A percentile compares a stretch with the other conserved stretches of the same genome.
Conservation (phyloP, 805 yeast species). For the Cyberlindnera xylosilytica region DNA sequence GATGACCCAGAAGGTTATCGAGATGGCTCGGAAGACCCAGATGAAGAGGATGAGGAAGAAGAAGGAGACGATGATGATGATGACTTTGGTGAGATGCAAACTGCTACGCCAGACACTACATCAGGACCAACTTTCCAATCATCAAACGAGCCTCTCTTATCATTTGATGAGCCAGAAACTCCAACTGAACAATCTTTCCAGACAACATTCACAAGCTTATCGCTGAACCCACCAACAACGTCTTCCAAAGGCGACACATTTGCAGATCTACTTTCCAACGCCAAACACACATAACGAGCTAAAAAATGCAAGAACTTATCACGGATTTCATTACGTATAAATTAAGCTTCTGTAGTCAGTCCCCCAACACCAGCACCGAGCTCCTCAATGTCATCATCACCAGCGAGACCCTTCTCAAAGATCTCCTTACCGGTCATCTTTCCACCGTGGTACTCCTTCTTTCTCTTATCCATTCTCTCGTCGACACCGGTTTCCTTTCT, state of each 20-base stretch:
- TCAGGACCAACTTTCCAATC: neutral
- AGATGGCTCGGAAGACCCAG: conserved; percentile 16
- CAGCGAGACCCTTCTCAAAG: conserved; percentile 85
- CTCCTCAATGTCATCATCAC: conserved; percentile 54
- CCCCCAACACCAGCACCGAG: conserved; percentile 26
- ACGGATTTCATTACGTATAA: too few relatives aligned
- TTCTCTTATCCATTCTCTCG: conserved; percentile 49
- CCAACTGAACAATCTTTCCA: neutral
- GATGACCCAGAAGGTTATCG: too few relatives aligned
- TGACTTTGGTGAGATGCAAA: conserved; percentile 36
- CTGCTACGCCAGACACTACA: neutral
- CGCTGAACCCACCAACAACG: neutral
- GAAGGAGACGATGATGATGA: conserved; percentile 30
- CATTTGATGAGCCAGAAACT: conserved; percentile 15
- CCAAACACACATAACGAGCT: neutral
- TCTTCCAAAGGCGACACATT: neutral
- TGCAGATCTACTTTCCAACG: neutral
- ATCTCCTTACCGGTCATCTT: conserved; percentile 85
- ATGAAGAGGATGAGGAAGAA: conserved; percentile 18
- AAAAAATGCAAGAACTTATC: neutral
- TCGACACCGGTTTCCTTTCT: conserved; percentile 72
- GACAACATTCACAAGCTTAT: neutral
- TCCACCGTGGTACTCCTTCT: conserved; percentile 61
- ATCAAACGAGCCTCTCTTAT: neutral
- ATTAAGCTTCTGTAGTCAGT: conserved; percentile 8